Base-by-base conservation (phyloP, 495 filamentous ascomycete genomes). In the Evernia prunastri region DNA sequence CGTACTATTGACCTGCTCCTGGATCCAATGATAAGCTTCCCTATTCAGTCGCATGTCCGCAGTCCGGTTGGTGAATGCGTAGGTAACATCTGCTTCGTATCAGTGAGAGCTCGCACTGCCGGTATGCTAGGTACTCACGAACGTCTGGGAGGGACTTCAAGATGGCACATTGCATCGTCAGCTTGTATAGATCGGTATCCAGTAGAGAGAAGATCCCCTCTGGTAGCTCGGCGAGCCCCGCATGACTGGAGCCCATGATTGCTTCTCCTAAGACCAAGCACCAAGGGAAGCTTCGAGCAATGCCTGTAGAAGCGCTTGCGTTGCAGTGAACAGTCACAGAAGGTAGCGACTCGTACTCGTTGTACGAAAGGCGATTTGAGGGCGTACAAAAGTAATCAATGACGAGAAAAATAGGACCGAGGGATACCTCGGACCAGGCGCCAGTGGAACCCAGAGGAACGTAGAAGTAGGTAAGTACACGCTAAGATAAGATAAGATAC, bases 151-250 rank as follows among this genome's bases (percentile, higher is more conserved):
- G 97, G 76, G 89, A 92, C 71, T 90, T 92, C 58, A 96, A 80
- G 67, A 97, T 85, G 47, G 92, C 94, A 72, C 90, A 96, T 85
- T 98, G 94, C 94, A 98, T 98, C 13, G 94, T 98, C 71, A 98
- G 75, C 76, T 98, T 98, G 82, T 98, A 98, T 49, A 98, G 80
- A 79, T 98, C 94, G 2, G 94, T 98, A 73, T 98, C 94, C 45
- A 98, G 84, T 65, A 98, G 87, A 64, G 94, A 97, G 74, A 84
- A 87, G 70, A 97, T 85, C 43, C 91, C 92, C 68, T 84, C 82
- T n/a, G 83, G 80, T 31, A 74, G 60, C 45, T 60, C 61, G 18
- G 47, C 33, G 31, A 59, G 27, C 31, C 36, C 29, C 9, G 43
- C 23, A 36, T 59, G 56, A 39, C 31, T 53, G 27, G 56, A 33